These are phyloP conservation scores for Choricystis sp. DNA, from an alignment of 139 green algal species.

Conservation along the genomic window DNA sequence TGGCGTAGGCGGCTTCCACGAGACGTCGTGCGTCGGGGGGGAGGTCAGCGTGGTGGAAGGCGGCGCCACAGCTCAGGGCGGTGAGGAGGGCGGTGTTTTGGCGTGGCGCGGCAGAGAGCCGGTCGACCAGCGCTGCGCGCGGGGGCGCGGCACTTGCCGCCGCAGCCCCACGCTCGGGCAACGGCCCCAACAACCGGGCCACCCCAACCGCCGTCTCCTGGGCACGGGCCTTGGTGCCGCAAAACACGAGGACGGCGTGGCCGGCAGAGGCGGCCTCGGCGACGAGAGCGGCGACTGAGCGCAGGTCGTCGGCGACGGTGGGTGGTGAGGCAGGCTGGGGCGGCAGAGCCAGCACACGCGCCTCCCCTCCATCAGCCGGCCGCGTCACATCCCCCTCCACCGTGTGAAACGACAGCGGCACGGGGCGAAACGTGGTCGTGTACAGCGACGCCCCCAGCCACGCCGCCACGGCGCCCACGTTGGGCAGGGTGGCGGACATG, in stretches of 20 bases:
- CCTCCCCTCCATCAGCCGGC: too few species aligned
- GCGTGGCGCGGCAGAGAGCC: slow-evolving; percentile 10
- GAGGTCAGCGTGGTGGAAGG: slow-evolving; percentile 65
- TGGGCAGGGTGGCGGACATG: slow-evolving; percentile 91
- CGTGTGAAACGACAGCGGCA: slow-evolving; percentile 36
- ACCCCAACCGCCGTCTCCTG: slow-evolving; percentile 2
- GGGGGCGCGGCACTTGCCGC: not conserved
- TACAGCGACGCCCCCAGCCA: slow-evolving; percentile 82
- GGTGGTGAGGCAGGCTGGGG: not conserved
- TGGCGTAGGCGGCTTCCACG: slow-evolving; percentile 62
- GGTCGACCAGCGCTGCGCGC: slow-evolving; percentile 12
- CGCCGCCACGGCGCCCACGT: slow-evolving; percentile 48
- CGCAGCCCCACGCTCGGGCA: slow-evolving; percentile 11
- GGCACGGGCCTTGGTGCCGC: slow-evolving; percentile 33
- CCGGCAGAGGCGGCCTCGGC: slow-evolving; percentile 41
- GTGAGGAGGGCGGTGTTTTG: slow-evolving; percentile 1
- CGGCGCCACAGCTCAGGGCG: slow-evolving; percentile 35
- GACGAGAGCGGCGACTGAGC: slow-evolving; percentile 41
- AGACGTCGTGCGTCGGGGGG: slow-evolving; percentile 38
- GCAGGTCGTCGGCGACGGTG: slow-evolving; percentile 30
- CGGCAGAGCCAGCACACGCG: not conserved
- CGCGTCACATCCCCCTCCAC: not conserved
- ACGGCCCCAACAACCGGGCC: not conserved
- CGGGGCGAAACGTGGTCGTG: slow-evolving; percentile 66
- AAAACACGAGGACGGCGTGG: slow-evolving; percentile 81